Evolutionary conservation across 2,329 filamentous ascomycete genomes (phyloP), one percentile per base, ranked within the genome.

Genomic region (Fusarium floridanum): DNA sequence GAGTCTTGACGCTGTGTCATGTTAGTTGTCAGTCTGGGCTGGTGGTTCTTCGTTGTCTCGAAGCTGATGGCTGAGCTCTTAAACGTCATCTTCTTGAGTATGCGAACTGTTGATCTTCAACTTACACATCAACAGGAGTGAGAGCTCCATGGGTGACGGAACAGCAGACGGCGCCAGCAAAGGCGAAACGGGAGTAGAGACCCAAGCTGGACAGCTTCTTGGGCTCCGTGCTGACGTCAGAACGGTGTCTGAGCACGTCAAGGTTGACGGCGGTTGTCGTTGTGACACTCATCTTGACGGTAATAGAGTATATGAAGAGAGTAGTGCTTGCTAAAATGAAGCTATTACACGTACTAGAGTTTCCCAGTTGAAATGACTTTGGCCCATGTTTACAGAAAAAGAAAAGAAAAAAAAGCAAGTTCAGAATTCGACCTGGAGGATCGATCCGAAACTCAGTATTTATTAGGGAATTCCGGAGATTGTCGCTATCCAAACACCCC

Each of bases 1-100:
- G 91, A 81, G 94, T 97, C 92, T 97, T 97, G 90, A 97, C 94
- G 86, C 94, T 97, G 83, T 76, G 76, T 55, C 43, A 45, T 45
- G 61, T 24, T 75, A 22, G 34, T n/a, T 48, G 59, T 71, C 50
- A 80, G 75, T 70, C 27, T 24, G 12, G 43, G 7, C 12, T 45
- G 14, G 24, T 24, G 29, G 4, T 32, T 20, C 50, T 11, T 29
- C 4, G 27, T 14, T 55, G 17, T 14, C 27, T 29, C n/a, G 50
- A 55, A 55, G 24, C 27, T 8, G 10, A n/a, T 32, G 9, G 29
- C 50, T 55, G 4, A 32, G 10, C 5, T 55, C 17, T 55, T 27
- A 55, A 32, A n/a, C 6, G 17, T 29, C 29, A 55, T 55, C 50
- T 29, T 55, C 50, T 45, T 12, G 43, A 45, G 43, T 45, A 45